Base-by-base conservation (phyloP, 2,329 filamentous ascomycete species). In the Mariannaea elegans region DNA sequence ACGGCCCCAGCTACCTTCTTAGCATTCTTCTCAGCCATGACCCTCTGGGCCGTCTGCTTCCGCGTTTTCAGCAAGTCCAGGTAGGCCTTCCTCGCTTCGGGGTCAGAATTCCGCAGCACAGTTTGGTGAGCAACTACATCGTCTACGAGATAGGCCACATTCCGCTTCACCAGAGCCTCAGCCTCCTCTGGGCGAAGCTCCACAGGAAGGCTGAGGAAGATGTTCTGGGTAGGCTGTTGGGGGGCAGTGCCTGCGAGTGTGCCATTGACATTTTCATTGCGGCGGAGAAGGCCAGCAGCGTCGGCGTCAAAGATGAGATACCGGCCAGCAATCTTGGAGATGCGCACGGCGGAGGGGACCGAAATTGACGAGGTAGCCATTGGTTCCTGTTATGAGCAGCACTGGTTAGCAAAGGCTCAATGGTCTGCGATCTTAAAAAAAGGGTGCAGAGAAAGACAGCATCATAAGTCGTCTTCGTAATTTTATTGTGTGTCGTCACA, bases 161-260 rank as follows among this genome's bases (percentile, higher is more conserved):
- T 87, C 67, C 89, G 90, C 66, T 93, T 89, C 59, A 97, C 88
- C 24, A 99, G 84, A 53, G 95, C 79, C 64, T 88, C 85, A 4
- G 90, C 94, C 80, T 99, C 95, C 78, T 98, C 95, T 2, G 92
- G 90, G 81, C 95, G 92, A 42, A 99, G 82, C 80, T 97, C 91
- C 23, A 98, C 80, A 3, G 95, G 95, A 48, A 98, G 80, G 44
- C 94, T 92, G 59, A 94, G 85, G 74, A 98, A 98, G 58, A 97
- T 86, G 78, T 97, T 98, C 78, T 99, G 95, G 69, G 96, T 94
- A 6, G 94, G 93, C 57, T 93, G 90, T 77, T 98, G 94, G 2
- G 95, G 94, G 27, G 97, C 87, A 7, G 92, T 94, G 57, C 95
- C 95, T 60, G 92, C 89, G 55, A 97, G 83, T 29, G 95, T 90